Conservation (phyloP, 441 rosid species). For the Adansonia madagascariensis region DNA sequence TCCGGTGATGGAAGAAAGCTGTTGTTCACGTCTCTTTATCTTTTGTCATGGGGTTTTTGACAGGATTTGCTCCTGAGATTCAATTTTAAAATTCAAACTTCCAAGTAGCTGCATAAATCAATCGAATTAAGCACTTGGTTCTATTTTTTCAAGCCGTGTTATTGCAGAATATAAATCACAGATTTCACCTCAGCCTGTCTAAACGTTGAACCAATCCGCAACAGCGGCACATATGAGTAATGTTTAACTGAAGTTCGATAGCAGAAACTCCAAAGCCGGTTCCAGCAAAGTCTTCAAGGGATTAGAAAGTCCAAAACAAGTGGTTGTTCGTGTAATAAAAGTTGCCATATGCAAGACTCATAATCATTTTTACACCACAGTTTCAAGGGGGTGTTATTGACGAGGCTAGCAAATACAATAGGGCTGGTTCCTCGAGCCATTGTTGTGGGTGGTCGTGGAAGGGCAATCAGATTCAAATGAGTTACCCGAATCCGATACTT, state of each 20-base stretch:
- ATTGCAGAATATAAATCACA: conserved; percentile 35
- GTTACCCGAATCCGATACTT: conserved; percentile 46
- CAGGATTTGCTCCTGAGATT: conserved; percentile 77
- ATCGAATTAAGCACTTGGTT: too few relatives aligned
- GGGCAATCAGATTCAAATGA: conserved; percentile 43
- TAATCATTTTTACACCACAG: conserved; percentile 70
- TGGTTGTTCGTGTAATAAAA: conserved; percentile 28
- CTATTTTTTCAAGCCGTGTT: conserved; percentile 35
- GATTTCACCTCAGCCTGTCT: conserved; percentile 41
- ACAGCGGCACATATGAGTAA: background rate
- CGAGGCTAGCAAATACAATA: conserved; percentile 72
- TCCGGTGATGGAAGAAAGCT: conserved; percentile 84
- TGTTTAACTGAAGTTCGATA: conserved; percentile 30
- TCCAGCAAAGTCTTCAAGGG: conserved; percentile 32
- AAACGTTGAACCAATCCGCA: conserved; percentile 31
- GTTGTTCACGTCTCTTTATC: conserved; percentile 73
- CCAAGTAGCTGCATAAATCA: too few relatives aligned
- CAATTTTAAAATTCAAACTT: conserved; percentile 3
- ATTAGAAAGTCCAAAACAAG: conserved; percentile 26
- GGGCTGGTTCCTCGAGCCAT: conserved; percentile 66
- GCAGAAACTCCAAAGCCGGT: conserved; percentile 34
- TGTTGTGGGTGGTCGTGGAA: conserved; percentile 88
- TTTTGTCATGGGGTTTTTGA: conserved; percentile 87
- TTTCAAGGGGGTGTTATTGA: conserved; percentile 51
- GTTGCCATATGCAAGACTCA: conserved; percentile 41